Evolutionary conservation across 2,329 filamentous ascomycete species (phyloP), one percentile per base, ranked within the genome.

Genomic region (Talaromyces sp.): DNA sequence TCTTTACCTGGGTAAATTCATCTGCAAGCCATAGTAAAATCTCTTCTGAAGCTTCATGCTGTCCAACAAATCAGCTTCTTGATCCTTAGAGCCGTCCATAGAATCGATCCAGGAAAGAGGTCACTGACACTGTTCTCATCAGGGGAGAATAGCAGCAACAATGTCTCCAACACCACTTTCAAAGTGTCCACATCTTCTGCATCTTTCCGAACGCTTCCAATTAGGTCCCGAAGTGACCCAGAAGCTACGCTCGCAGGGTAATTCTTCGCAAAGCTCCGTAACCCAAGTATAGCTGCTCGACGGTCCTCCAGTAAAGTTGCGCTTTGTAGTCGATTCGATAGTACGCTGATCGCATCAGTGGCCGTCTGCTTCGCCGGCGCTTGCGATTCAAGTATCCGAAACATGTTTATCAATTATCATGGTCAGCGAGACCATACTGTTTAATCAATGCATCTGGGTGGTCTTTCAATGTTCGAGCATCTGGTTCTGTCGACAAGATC

Each of bases 211-310:
- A 99, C 77, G 66, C 89, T 91, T 11, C 84, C 85, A 64, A 99
- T 97, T 58, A 99, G 80, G 58, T 89, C 90, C 62, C 93, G 84
- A 50, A 99, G 78, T n/a, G 92, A 90, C 39, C 91, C 92, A 3
- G 92, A 97, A 1, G 95, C 91, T 36, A 99, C 94, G 7, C 92
- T 96, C 13, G 95, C 95, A 37, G 94, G 95, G 67, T 93, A 97
- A 61, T 95, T 87, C 75, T 97, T 97, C 41, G 94, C 91, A 73
- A 99, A 97, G 76, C 92, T 97, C 66, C 95, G 85, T 37, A 99
- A 80, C 17, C 94, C 94, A 31, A 96, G 83, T 50, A 99, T 96
- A 46, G 94, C 92, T 57, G 91, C 92, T 62, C 94, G 87, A 56
- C 95, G 88, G 73, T 99, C 95, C 76, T 99, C 94, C 40, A 99